Evolutionary conservation across 2,329 filamentous ascomycete genomes (phyloP), one percentile per base, ranked within the genome.

Genomic region (Paraconiothyrium brasiliense): DNA sequence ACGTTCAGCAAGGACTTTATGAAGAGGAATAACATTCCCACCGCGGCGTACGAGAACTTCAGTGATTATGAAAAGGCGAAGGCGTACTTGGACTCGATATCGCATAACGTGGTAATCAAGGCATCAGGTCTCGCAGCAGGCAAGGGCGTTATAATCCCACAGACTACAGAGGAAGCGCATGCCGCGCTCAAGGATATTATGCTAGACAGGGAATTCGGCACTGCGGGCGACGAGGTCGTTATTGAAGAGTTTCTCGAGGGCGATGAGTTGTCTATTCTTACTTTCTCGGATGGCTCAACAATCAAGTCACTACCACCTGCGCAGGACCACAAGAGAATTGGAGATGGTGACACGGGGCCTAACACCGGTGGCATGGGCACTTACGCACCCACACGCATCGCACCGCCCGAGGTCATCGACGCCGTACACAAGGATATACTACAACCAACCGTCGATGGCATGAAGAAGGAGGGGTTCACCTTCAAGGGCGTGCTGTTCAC

Each of bases 311-410:
- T 98, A 10, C 94, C 94, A 5, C 90, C 95, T 0, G 94, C 94
- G 1, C 95, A 99, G 79, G 95, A 98, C 78, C 95, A 99, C 84
- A 98, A 99, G 86, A 88, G 93, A 64, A 93, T 96, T 67, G 92
- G 91, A 57, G 95, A 99, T 73, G 92, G 92, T 58, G 94, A 98
- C 76, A 85, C 87, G 54, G 95, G 95, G 1, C 92, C 93, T 41
- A 98, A 98, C 81, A 98, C 95, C 2, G 95, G 94, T 62, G 95
- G 95, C 44, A 98, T 98, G 95, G 95, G 95, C 55, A 97, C 93
- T 76, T 98, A 98, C 79, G 93, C 94, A 16, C 96, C 94, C 1
- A 91, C 83, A 8, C 78, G 74, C 41, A 81, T 80, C 30, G 82
- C 83, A 16, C 82, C 79, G 0, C 68, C 71, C 55, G 87, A 90